These are phyloP conservation scores for Penicillium sp. DNA, from an alignment of 2,329 filamentous ascomycete species.

Conservation along the genomic window DNA sequence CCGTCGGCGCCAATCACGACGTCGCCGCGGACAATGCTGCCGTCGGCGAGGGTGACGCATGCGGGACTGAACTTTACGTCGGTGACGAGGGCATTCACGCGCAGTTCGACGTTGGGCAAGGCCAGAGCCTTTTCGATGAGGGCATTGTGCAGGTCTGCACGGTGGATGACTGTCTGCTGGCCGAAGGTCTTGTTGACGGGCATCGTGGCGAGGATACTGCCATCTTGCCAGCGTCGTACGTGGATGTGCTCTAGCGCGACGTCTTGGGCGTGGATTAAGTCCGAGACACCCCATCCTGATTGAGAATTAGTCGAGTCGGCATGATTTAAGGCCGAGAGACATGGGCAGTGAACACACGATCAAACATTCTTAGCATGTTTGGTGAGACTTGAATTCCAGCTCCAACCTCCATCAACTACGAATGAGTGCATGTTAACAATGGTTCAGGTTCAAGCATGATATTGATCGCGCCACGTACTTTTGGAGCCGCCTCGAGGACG, in stretches of 20 bases:
- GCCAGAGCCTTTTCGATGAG: constrained; percentile 32
- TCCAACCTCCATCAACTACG: constrained; percentile 57
- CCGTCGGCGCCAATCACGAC: constrained; percentile 57
- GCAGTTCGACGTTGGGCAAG: constrained; percentile 33
- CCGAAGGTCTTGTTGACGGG: constrained; percentile 39
- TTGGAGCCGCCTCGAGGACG: constrained; percentile 36
- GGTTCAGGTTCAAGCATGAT: background rate
- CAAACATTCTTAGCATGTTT: constrained; percentile 75
- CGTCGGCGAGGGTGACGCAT: constrained; percentile 31
- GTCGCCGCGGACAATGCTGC: constrained; percentile 41
- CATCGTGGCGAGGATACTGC: constrained; percentile 33
- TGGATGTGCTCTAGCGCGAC: constrained; percentile 39
- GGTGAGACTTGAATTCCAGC: constrained; percentile 82
- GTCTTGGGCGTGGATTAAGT: constrained; percentile 35
- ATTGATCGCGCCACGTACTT: constrained; percentile 24
- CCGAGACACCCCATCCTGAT: constrained; percentile 39
- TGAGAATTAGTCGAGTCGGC: background rate
- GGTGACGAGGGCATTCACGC: constrained; percentile 31
- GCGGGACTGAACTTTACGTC: constrained; percentile 31
- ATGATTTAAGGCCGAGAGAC: background rate
- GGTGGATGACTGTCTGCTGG: constrained; percentile 38
- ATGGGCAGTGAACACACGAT: constrained; percentile 45
- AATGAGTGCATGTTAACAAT: constrained; percentile 1
- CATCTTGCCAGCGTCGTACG: constrained; percentile 39
- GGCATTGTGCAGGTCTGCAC: constrained; percentile 39